Conservation (phyloP, 2,329 filamentous ascomycete genomes). For the Aspergillus ibericus region DNA sequence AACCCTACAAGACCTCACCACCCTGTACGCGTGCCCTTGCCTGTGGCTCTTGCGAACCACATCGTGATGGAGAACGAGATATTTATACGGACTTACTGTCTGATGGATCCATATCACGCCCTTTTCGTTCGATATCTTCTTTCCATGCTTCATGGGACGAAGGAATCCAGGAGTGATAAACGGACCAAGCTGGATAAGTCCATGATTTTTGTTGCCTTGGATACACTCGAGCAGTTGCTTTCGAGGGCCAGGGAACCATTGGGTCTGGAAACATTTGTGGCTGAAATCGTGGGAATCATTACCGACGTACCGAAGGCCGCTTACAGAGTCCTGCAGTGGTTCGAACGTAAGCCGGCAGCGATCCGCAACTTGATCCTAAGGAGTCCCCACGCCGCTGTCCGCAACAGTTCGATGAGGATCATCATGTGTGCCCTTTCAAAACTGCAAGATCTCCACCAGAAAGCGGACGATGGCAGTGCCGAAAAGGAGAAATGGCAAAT, state of each 20-base stretch:
- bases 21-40: conserved; percentile 50
- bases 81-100: conserved; percentile 73
- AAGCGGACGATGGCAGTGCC: conserved; percentile 23
- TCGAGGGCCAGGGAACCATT: conserved; percentile 68
- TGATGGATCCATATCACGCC: conserved; percentile 72
- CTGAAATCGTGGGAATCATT: conserved; percentile 54
- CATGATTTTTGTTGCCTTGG: conserved; percentile 45
- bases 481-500: conserved; percentile 27
- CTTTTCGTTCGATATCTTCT: conserved; percentile 66
- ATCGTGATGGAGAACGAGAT: conserved; percentile 72
- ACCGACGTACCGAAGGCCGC: conserved; percentile 57
- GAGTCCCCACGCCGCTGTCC: conserved; percentile 58
- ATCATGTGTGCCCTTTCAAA: conserved; percentile 55
- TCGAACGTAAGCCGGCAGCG: conserved; percentile 54
- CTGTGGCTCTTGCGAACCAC: conserved; percentile 48
- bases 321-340: conserved; percentile 62
- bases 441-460: conserved; percentile 48
- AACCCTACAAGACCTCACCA: conserved; percentile 48
- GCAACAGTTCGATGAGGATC: conserved; percentile 53
- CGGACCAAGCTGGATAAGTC: conserved; percentile 48
- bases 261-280: conserved; percentile 59
- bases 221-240: conserved; percentile 73
- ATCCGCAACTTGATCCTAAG: conserved; percentile 67
- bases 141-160: conserved; percentile 54
- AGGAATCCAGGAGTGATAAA: conserved; percentile 51